Evolutionary conservation across 108 stramenopile species (phyloP), one percentile per base, ranked within the genome.

Genomic region (Stephanodiscus minutulus): DNA sequence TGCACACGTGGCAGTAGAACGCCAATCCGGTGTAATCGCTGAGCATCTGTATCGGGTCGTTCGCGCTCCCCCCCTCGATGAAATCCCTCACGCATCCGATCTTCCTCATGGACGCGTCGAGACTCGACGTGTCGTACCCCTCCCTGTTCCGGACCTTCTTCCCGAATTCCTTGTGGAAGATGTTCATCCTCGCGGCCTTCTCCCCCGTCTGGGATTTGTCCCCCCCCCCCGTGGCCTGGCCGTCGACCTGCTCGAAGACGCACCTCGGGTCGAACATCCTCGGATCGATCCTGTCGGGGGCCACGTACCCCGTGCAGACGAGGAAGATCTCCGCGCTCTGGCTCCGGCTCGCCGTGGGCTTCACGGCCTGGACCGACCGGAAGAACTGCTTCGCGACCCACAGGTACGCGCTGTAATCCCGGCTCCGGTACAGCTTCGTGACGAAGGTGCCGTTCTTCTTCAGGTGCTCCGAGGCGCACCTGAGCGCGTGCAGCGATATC

Each of bases 251-350:
- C 56, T 83, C 88, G 84, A 99, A 99, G 20, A 99, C 97, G 78
- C 91, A 90, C 66, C 92, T 97, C 24, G 99, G 99, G 85, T 99
- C 98, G 25, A 99, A 83, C 84, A 99, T 82, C 17, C 91, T 73
- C 10, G 96, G 83, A 82, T 99, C 99, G 70, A 99, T 95, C 71
- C 91, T 93, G 52, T 91, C 85, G 1, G 99, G 98, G 9, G 88
- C 89, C 17, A 86, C 74, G 76, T 97, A 99, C 21, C 85, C 86
- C 52, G 70, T 60, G 78, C 97, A 97, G 9, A 99, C 85, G 57
- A 99, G 88, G 85, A 99, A 99, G 70, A 99, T 99, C 77, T 99
- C 99, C 1, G 99, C 98, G 37, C 93, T 95, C 66, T 97, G 97
- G 20, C 76, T 73, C 28, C 99, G 87, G 54, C 87, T 89, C 20